Conservation (phyloP, 2,329 filamentous ascomycete genomes). For the Fusarium tupiense region DNA sequence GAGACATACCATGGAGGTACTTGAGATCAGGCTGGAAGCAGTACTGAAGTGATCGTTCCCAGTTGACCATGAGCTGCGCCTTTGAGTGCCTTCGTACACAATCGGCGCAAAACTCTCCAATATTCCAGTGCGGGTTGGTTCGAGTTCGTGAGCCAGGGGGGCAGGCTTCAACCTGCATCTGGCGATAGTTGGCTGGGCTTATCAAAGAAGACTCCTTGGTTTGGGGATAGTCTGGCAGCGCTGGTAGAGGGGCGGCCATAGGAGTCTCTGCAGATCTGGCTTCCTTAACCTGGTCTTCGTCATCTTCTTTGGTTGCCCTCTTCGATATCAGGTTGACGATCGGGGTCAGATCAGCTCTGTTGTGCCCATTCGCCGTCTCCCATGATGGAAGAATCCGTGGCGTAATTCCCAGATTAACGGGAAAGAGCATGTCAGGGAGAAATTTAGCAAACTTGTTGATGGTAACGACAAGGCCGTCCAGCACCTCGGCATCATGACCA, state of each 20-base stretch:
- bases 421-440: constrained; percentile 84
- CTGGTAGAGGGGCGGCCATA: not conserved
- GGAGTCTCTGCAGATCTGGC: constrained; percentile 6
- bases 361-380: constrained; percentile 59
- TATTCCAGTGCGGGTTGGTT: constrained; percentile 69
- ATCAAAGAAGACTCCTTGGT: constrained; percentile 5
- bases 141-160: constrained; percentile 69
- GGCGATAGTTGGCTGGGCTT: constrained; percentile 49
- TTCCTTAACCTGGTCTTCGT: not conserved
- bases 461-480: constrained; percentile 68
- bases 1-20: constrained; percentile 77
- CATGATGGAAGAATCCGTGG: constrained; percentile 62
- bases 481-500: constrained; percentile 46
- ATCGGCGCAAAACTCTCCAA: constrained; percentile 68
- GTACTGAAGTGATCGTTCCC: constrained; percentile 70
- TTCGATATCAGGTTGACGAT: constrained; percentile 45
- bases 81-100: constrained; percentile 73
- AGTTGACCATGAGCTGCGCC: constrained; percentile 73
- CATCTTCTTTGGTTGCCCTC: constrained; percentile 30
- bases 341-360: constrained; percentile 40
- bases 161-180: constrained; percentile 64
- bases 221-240: constrained; percentile 2
- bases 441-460: constrained; percentile 76
- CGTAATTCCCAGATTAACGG: constrained; percentile 75
- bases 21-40: constrained; percentile 83